Evolutionary conservation across 176 grass and related monocot species (phyloP).

Genomic region (Oryza officinalis): DNA sequence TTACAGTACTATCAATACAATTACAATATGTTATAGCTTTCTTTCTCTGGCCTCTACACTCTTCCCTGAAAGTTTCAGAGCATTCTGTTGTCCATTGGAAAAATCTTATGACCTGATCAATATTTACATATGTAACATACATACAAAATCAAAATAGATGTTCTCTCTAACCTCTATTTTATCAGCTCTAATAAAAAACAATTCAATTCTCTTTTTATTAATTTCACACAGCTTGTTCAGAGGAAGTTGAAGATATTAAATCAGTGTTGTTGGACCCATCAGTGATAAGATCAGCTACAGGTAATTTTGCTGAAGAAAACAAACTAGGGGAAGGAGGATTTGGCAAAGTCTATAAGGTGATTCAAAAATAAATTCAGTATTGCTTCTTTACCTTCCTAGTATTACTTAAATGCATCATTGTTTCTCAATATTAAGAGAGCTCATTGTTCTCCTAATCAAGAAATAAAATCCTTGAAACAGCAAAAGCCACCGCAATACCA

Average conservation of each 20-base stretch:
- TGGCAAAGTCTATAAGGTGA: constrained; percentile 67
- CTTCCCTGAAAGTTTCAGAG: no score
- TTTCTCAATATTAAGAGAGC: no score
- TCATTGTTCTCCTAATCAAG: neutral
- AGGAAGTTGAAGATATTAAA: constrained; percentile 39
- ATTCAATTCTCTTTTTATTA: neutral
- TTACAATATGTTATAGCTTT: no score
- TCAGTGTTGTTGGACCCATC: constrained; percentile 32
- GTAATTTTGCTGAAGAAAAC: constrained; percentile 46
- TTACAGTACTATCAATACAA: neutral
- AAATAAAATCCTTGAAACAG: neutral
- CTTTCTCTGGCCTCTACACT: no score
- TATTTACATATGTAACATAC: no score
- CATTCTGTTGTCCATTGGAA: no score
- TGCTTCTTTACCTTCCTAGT: neutral
- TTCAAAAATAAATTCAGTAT: neutral
- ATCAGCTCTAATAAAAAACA: neutral
- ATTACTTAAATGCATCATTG: neutral
- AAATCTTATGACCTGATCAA: no score
- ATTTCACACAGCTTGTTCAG: constrained; percentile 8
- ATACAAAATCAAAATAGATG: neutral
- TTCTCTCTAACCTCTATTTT: neutral
- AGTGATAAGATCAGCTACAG: constrained; percentile 37
- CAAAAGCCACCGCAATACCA: neutral
- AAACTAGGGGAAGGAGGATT: constrained; percentile 75